Evolutionary conservation across 495 filamentous ascomycete species (phyloP).

Genomic region (Penicillium turbatum): DNA sequence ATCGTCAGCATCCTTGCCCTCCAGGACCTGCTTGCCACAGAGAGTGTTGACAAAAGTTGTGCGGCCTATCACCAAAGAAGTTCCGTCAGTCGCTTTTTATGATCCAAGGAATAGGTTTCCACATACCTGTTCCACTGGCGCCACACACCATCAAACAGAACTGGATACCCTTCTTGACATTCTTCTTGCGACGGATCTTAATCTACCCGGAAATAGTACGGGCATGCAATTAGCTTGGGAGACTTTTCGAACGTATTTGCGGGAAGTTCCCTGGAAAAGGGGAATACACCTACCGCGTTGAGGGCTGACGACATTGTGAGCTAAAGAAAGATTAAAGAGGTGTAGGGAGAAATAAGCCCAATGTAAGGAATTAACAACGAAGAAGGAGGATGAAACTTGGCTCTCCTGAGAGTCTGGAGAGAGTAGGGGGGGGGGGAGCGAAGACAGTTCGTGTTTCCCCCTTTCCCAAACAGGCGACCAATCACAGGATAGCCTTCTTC

Average conservation of each 20-base stretch:
- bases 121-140: constrained; percentile 93
- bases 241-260: constrained; percentile 26
- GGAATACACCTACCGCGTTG: constrained; percentile 54
- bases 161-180: constrained; percentile 99
- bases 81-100: constrained; percentile 27
- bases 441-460: constrained; percentile 33
- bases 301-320: constrained; percentile 58
- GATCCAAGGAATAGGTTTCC: constrained; percentile 3
- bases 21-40: constrained; percentile 87
- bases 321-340: constrained; percentile 22
- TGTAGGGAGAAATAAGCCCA: constrained; percentile 15
- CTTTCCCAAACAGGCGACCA: constrained; percentile 27
- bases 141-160: constrained; percentile 99
- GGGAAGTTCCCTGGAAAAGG: constrained; percentile 36
- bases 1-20: constrained; percentile 87
- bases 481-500: constrained; percentile 21
- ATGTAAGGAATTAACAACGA: constrained; percentile 20
- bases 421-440: constrained; percentile 14
- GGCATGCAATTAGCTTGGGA: constrained; percentile 22
- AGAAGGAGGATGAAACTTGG: constrained; percentile 17
- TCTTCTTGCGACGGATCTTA: constrained; percentile 99
- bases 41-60: constrained; percentile 99
- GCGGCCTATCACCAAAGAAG: constrained; percentile 56
- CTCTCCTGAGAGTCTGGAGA: constrained; percentile 17
- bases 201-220: constrained; percentile 49